phyloP scores from a whole-genome alignment of 1,139 yeast species.

The Blastobotrys raffinosifermentans region DNA sequence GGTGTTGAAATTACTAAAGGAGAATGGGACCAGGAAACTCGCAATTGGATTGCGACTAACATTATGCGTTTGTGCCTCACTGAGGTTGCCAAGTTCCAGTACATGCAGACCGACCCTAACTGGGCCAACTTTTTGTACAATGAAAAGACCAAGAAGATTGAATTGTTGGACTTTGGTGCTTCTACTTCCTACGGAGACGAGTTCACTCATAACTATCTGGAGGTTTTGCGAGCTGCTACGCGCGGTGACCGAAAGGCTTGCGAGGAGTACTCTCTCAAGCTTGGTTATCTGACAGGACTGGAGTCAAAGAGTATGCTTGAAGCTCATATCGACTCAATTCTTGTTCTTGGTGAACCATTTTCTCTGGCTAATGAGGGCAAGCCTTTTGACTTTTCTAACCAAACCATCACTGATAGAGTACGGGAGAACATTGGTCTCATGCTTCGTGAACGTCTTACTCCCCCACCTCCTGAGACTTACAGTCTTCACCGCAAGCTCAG shows the following conservation, averaged over 20 bases:
- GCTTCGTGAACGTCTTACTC: conserved; percentile 87
- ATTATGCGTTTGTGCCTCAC: conserved; percentile 81
- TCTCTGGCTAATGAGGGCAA: conserved; percentile 42
- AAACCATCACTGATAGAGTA: conserved; percentile 91
- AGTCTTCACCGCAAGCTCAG: conserved; percentile 90
- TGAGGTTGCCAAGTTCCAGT: conserved; percentile 78
- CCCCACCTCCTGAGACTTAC: conserved; percentile 98
- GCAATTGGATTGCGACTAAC: conserved; percentile 75
- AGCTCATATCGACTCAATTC: conserved; percentile 87
- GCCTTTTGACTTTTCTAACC: conserved; percentile 67
- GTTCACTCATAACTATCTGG: conserved; percentile 65
- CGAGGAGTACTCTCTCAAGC: conserved; percentile 56
- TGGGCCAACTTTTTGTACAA: conserved; percentile 97
- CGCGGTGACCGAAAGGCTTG: conserved; percentile 60
- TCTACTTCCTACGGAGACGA: conserved; percentile 69
- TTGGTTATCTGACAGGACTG: conserved; percentile 88
- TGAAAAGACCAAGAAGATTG: conserved; percentile 57
- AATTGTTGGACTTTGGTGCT: conserved; percentile 92
- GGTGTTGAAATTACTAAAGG: conserved; percentile 83
- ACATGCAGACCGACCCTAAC: conserved; percentile 99
- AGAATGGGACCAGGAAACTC: conserved; percentile 65
- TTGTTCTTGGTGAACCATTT: conserved; percentile 92
- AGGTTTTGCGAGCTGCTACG: conserved; percentile 72
- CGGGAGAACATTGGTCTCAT: conserved; percentile 78
- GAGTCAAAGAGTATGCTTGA: conserved; percentile 83